Evolutionary conservation across 768 basidiomycete genomes (phyloP), one percentile per base, ranked within the genome.

Genomic region (Cantharellus cinnabarinus): DNA sequence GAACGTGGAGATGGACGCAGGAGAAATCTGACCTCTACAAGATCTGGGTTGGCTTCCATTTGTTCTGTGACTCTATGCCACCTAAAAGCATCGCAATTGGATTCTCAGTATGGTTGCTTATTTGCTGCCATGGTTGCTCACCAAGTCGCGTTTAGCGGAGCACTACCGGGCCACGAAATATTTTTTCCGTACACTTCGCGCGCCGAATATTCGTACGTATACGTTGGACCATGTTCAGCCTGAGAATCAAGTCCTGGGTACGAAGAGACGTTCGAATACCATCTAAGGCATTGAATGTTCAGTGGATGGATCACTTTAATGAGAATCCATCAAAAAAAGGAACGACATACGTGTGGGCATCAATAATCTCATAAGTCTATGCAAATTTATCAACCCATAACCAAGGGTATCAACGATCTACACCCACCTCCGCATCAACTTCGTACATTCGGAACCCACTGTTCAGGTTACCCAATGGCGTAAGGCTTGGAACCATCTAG

Each of bases 341-440:
- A 29, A 71, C 10, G 52, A 29, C 79, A 68, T 67, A 84, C 81
- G 85, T 88, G 66, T 84, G 77, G 1, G 84, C 83, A 63, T 88
- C 83, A 59, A 86, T 58, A 54, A 88, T 76, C 40, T 88, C 84
- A 64, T 85, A 87, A 2, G 84, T 84, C 81, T 85, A 41, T n/a
- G 40, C 5, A 59, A 51, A 40, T 34, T 10, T 54, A 29, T 41
- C 41, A 63, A 41, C 60, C 7, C 4, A 52, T 60, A 56, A 52
- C 56, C 34, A 42, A 55, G 15, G 4, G 34, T 4, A 42, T 29
- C 2, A 3, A 3, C 15, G 41, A 14, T 41, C 35, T 38, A 42
- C 5, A 68, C 79, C 56, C 67, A 84, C 83, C 59, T 70, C 73
- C 39, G 83, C 81, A 65, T 83, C 82, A 4, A 83, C 78, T 68